These are phyloP conservation scores for Actinomortierella ambigua DNA, from an alignment of 371 early-diverging fungal genomes.

Conservation along the genomic window DNA sequence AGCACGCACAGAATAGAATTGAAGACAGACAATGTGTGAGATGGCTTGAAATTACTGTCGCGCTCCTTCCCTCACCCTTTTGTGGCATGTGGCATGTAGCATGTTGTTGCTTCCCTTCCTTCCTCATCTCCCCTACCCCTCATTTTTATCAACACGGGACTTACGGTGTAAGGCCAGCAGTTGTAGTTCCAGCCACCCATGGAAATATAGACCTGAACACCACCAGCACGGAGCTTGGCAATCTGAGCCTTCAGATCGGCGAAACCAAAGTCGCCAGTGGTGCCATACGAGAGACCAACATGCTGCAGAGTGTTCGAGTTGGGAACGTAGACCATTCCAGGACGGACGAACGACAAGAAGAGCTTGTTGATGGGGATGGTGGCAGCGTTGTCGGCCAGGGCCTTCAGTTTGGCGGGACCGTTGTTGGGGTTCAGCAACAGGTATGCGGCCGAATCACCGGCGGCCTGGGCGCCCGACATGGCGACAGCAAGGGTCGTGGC, in stretches of 20 bases:
- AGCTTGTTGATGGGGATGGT: constrained; percentile 44
- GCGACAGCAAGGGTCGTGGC: constrained; percentile 38
- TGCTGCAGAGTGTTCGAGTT: constrained; percentile 40
- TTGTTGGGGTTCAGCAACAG: constrained; percentile 37
- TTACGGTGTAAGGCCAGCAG: constrained; percentile 36
- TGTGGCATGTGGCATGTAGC: background rate
- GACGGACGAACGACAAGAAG: constrained; percentile 43
- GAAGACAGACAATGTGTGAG: too few species aligned
- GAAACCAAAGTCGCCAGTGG: constrained; percentile 36
- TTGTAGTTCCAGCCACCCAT: constrained; percentile 48
- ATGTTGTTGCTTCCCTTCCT: too few species aligned
- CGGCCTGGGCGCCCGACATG: constrained; percentile 26
- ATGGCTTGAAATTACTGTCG: too few species aligned
- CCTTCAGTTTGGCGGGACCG: constrained; percentile 44
- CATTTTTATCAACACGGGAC: background rate
- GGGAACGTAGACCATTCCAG: constrained; percentile 46
- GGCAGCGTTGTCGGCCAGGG: constrained; percentile 45
- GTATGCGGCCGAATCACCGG: constrained; percentile 31
- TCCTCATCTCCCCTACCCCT: too few species aligned
- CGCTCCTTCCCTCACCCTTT: too few species aligned
- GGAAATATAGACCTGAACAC: constrained; percentile 41
- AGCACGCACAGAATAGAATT: too few species aligned
- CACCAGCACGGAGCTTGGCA: constrained; percentile 24
- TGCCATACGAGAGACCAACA: constrained; percentile 37
- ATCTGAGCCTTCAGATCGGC: constrained; percentile 40